A percentile compares a stretch with the other conserved stretches of the same genome.
phyloP scores from a whole-genome alignment of 2,329 filamentous ascomycete species.

The Nemania serpens region DNA sequence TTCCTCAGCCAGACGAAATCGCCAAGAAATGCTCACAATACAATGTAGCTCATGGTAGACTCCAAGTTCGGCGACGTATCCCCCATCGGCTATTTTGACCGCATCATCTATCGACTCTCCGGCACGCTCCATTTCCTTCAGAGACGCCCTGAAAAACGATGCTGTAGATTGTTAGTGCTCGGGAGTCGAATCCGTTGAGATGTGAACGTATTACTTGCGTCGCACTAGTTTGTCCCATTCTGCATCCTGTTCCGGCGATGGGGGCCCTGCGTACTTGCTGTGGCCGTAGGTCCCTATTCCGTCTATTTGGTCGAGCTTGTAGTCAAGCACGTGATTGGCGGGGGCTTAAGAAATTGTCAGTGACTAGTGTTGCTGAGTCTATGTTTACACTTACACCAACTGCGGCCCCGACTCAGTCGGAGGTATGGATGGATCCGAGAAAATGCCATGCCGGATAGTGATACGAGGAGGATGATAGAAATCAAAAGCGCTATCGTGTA shows the following conservation, averaged over 20 bases:
- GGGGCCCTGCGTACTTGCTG: not conserved
- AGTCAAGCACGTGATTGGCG: too few relatives aligned
- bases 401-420: too few relatives aligned
- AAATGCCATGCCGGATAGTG: too few relatives aligned
- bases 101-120: slow-evolving; percentile 9
- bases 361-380: too few relatives aligned
- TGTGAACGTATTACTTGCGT: not conserved
- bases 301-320: too few relatives aligned
- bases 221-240: not conserved
- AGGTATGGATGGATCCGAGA: too few relatives aligned
- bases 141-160: slow-evolving; percentile 16
- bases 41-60: slow-evolving; percentile 29
- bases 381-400: too few relatives aligned
- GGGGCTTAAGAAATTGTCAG: too few relatives aligned
- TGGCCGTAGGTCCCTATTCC: too few relatives aligned
- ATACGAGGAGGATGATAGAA: too few relatives aligned
- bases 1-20: not conserved
- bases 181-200: not conserved
- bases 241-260: not conserved
- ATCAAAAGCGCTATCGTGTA: too few relatives aligned
- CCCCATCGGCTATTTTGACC: slow-evolving; percentile 7
- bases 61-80: slow-evolving; percentile 21
- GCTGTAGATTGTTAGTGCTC: not conserved
- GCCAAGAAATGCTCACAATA: slow-evolving; percentile 3
- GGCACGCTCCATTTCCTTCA: slow-evolving; percentile 11